These are phyloP conservation scores for Sclerotinia trifoliorum DNA, from an alignment of 2,329 filamentous ascomycete genomes.

Conservation along the genomic window DNA sequence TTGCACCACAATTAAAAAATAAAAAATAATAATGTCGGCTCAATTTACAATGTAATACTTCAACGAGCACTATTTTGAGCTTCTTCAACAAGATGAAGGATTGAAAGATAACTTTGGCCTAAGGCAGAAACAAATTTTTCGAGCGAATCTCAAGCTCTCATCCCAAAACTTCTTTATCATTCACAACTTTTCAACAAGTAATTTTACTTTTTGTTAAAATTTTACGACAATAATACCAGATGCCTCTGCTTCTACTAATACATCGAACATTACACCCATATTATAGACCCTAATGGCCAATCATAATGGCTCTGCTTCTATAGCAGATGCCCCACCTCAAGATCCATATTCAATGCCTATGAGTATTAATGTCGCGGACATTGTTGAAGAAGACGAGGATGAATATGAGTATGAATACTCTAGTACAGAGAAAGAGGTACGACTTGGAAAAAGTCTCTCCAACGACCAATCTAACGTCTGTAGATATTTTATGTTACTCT, in stretches of 20 bases:
- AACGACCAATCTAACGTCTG: slow-evolving; percentile 16
- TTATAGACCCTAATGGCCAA: slow-evolving; percentile 34
- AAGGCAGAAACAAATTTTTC: slow-evolving; percentile 6
- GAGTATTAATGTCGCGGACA: slow-evolving; percentile 6
- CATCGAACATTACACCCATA: slow-evolving; percentile 32
- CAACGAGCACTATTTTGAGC: neutral
- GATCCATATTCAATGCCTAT: slow-evolving; percentile 22
- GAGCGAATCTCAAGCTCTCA: neutral
- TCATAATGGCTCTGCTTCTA: slow-evolving; percentile 21
- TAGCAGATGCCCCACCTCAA: slow-evolving; percentile 29
- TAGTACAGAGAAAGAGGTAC: slow-evolving; percentile 59
- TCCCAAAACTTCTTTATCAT: neutral
- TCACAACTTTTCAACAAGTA: neutral
- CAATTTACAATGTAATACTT: neutral
- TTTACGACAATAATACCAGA: slow-evolving; percentile 19
- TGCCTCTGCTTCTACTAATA: slow-evolving; percentile 28
- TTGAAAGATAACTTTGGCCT: neutral
- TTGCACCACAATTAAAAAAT: neutral
- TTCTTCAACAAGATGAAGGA: neutral
- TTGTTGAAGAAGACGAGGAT: slow-evolving; percentile 48
- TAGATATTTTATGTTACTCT: slow-evolving; percentile 64
- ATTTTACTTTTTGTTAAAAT: neutral
- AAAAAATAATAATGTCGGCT: neutral
- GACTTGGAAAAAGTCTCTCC: neutral
- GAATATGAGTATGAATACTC: slow-evolving; percentile 62